These are phyloP conservation scores for Pichia sp. DNA, from an alignment of 1,139 yeast species.

Conservation along the genomic window DNA sequence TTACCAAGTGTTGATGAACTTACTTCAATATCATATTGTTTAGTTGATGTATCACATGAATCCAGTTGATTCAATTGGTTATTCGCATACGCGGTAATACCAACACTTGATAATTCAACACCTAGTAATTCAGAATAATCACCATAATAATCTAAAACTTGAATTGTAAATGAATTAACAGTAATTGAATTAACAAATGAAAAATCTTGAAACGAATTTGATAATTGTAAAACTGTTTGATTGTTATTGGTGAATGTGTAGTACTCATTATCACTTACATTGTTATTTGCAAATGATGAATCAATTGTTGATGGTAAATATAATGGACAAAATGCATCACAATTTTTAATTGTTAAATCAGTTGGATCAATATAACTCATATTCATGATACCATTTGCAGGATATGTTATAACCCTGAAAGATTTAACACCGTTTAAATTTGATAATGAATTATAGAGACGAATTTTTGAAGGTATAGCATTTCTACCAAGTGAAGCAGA, in stretches of 20 bases:
- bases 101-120: slow-evolving; percentile 62
- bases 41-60: slow-evolving; percentile 33
- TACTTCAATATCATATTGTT: slow-evolving; percentile 13
- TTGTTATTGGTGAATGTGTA: slow-evolving; percentile 16
- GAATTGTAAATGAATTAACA: slow-evolving; percentile 58
- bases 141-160: slow-evolving; percentile 68
- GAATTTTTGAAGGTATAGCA: slow-evolving; percentile 63
- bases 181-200: slow-evolving; percentile 65
- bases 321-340: slow-evolving; percentile 90
- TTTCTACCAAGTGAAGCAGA: slow-evolving; percentile 53
- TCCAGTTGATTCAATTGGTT: slow-evolving; percentile 63
- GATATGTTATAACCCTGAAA: slow-evolving; percentile 71
- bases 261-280: slow-evolving; percentile 7
- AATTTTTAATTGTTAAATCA: slow-evolving; percentile 47
- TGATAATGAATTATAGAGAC: slow-evolving; percentile 58
- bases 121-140: slow-evolving; percentile 63
- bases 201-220: slow-evolving; percentile 63
- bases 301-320: slow-evolving; percentile 31
- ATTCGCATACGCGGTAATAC: slow-evolving; percentile 67
- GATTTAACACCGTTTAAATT: slow-evolving; percentile 49
- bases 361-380: slow-evolving; percentile 74
- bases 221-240: slow-evolving; percentile 14
- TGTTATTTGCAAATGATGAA: slow-evolving; percentile 17
- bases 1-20: slow-evolving; percentile 18
- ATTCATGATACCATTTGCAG: slow-evolving; percentile 88